Evolutionary conservation across 2,329 filamentous ascomycete genomes (phyloP), one percentile per base, ranked within the genome.

Genomic region (Neopestalotiopsis sp.): DNA sequence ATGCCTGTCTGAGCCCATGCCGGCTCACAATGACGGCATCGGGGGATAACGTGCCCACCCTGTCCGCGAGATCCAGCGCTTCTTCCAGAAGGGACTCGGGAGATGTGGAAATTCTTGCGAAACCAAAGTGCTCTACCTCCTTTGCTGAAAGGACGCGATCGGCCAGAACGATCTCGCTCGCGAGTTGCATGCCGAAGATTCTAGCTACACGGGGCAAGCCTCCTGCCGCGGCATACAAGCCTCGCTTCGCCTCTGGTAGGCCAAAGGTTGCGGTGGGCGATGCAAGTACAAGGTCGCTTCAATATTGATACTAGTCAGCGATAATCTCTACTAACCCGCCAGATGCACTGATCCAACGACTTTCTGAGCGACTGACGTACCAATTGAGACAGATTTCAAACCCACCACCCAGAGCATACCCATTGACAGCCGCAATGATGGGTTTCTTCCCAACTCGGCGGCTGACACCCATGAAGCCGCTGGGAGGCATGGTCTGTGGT

Each of bases 341-440:
- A 10, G 34, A 38, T 38, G 34, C 34, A 38, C 6, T 38, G 34
- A 38, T 10, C 34, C 34, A 10, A 10, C 34, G 34, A 67, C n/a
- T 32, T 56, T 9, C 20, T 34, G 2, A n/a, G 2, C n/a, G 9
- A 52, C 28, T n/a, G 30, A 77, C 80, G 45, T 76, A 87, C 85
- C 85, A 88, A 64, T 86, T 86, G 67, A 88, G 76, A 9, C 83
- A 82, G 72, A 88, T 85, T 77, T 89, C 87, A 71, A 88, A 88
- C 0, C 87, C 88, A 4, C 87, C 88, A 0, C 88, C 88, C 61
- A 88, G 78, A 1, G 86, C 86, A 69, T 85, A 83, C 0, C 88
- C 88, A 76, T 89, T 90, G 3, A 89, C 86, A 2, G 88, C 88
- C 9, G 86, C 87, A 74, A 90, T 87, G 60, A 90, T 82, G 1